Conservation (phyloP, 2,329 filamentous ascomycete genomes). For the Colletotrichum lentis region DNA sequence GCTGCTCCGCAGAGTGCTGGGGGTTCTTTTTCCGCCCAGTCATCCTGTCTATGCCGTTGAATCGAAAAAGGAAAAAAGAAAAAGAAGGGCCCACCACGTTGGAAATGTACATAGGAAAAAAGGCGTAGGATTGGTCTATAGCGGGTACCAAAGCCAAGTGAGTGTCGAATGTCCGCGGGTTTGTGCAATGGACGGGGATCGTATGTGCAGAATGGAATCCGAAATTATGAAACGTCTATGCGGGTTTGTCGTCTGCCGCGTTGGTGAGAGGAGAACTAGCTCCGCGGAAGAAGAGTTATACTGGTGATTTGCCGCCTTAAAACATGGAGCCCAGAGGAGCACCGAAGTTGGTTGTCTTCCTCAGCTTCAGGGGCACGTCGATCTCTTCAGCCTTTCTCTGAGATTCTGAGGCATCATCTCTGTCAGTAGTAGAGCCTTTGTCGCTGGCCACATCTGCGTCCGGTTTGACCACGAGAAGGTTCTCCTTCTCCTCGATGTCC, state of each 20-base stretch:
- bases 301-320: constrained; percentile 1
- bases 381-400: constrained; percentile 45
- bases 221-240: constrained; percentile 22
- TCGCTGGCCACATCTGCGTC: constrained; percentile 34
- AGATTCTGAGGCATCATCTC: constrained; percentile 41
- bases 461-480: constrained; percentile 5
- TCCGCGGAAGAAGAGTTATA: neutral
- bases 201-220: constrained; percentile 31
- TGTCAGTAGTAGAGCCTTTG: constrained; percentile 35
- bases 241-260: neutral
- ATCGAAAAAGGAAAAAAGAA: neutral
- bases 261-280: constrained; percentile 12
- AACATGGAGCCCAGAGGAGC: constrained; percentile 38
- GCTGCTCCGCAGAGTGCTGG: constrained; percentile 22
- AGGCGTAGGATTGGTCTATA: constrained; percentile 8
- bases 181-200: constrained; percentile 24
- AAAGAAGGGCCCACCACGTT: neutral
- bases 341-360: constrained; percentile 50
- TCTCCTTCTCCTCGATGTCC: constrained; percentile 35
- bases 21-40: neutral
- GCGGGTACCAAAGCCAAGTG: constrained; percentile 9
- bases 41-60: constrained; percentile 29
- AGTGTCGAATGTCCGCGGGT: constrained; percentile 22
- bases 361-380: constrained; percentile 59
- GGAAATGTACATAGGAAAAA: constrained; percentile 27